Evolutionary conservation across 192 early-diverging fungal species (phyloP), one percentile per base, ranked within the genome.

Genomic region (Phlyctochytrium bullatum): DNA sequence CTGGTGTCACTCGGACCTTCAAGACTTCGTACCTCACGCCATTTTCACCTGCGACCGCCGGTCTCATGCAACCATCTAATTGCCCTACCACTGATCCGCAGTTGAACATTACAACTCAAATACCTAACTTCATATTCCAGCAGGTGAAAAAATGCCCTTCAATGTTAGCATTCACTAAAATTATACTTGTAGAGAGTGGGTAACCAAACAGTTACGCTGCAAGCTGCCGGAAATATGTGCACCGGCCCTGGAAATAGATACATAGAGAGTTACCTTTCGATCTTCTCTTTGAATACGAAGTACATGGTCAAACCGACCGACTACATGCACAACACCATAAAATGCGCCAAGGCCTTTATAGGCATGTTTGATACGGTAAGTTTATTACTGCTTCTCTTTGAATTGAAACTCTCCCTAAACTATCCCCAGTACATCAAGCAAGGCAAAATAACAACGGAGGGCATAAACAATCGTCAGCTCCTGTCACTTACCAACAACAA

Each of bases 41-140:
- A n/a, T n/a, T 14, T 50, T 14, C n/a, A 14, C 12, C 12, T n/a
- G 40, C 40, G 12, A 50, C 40, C 40, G n/a, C 10, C 40, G n/a
- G 12, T 10, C 40, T 14, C 12, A 10, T 10, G 12, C 10, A 10
- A n/a, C 40, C 40, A n/a, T 50, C 40, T 10, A 50, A 50, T n/a
- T 50, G 40, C 40, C n/a, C n/a, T n/a, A n/a, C 40, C 40, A 50
- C 10, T n/a, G 40, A 50, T n/a, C 40, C 40, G 40, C 40, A 50
- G 40, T n/a, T 50, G n/a, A 50, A n/a, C 40, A 50, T 50, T n/a
- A n/a, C 40, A 10, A 50, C 12, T n/a, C 40, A 14, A n/a, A 50
- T 50, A 14, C 40, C 40, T 10, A n/a, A 50, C 12, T n/a, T 50
- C 12, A 10, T n/a, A 50, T 50, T 50, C 40, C 40, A 10, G 40